Base-by-base conservation (phyloP, 352 stramenopile genomes). In the Achlya hypogyna region DNA sequence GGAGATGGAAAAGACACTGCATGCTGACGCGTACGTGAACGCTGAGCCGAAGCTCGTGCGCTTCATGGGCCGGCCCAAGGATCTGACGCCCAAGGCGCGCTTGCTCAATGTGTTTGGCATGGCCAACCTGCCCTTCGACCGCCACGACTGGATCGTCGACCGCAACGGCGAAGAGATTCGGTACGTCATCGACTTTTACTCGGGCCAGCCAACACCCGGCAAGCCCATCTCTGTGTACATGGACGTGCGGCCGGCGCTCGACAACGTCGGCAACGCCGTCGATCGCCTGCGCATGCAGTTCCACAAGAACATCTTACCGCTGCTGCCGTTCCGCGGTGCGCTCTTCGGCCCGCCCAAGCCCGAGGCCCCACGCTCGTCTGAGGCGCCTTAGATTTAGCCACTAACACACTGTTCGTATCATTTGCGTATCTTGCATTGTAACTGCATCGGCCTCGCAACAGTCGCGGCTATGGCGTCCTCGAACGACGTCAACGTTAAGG, bases 171-270 rank as follows among this genome's bases (percentile, higher is more conserved):
- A 89, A 53, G 85, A 97, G 71, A 88, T 98, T 54, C 89, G 96
- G 32, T 99, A 99, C 75, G 87, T 99, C 42, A 99, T 99, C 79
- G 97, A 99, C 78, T 99, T 99, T 74, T 99, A 99, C 77, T 90
- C 97, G 31, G 94, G 97, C 58, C 93, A 98, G 79, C 81, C 63
- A 5, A 72, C 76, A 69, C 81, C 83, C 12, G 78, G 84, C 8
- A 81, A 78, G 28, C 83, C 81, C 34, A 83, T 98, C 28, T 97
- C 84, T 20, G 93, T 99, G 51, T 90, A 97, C 62, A 77, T 99
- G 51, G 97, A 99, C 76, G 96, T 99, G 22, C 83, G 97, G 49
- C 97, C 97, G 9, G 97, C 97, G 0, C 72, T 98, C 5, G 96
- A 99, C 82, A 93, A 81, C 49, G 70, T 95, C 28, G 79, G 88